Percentiles rank a stretch among this genome's conserved stretches.
Conservation (phyloP, 1,284 basidiomycete genomes). For the Thelephora terrestris region DNA sequence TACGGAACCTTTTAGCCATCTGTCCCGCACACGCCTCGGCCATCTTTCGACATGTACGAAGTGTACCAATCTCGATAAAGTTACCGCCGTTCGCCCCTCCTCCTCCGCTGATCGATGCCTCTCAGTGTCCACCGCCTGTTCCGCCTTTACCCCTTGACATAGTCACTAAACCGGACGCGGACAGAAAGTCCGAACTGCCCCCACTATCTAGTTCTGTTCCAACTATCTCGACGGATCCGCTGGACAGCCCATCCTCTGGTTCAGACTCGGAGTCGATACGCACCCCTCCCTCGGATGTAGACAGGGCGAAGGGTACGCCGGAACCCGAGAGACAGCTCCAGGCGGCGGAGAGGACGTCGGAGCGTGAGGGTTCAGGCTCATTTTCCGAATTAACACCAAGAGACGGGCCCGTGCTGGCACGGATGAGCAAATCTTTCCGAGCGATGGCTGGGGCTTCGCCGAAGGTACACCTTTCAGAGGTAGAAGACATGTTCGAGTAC, state of each 20-base stretch:
- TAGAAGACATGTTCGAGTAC: no score
- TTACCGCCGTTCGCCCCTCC: constrained; percentile 62
- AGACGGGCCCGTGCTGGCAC: no score
- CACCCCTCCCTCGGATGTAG: no score
- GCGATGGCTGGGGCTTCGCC: no score
- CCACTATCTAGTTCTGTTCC: not conserved
- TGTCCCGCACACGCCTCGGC: constrained; percentile 62
- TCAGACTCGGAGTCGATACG: not conserved
- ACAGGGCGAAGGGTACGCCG: not conserved
- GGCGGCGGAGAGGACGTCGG: no score
- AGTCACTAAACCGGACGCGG: not conserved
- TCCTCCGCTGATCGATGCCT: constrained; percentile 41
- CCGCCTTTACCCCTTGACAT: constrained; percentile 25
- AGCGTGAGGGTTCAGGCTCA: no score
- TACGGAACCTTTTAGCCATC: constrained; percentile 35
- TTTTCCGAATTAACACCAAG: no score
- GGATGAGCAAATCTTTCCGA: no score
- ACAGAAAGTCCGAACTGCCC: constrained; percentile 1
- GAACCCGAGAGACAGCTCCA: constrained; percentile 2
- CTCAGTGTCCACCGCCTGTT: constrained; percentile 4
- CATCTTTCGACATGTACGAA: constrained; percentile 55
- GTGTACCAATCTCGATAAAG: constrained; percentile 53
- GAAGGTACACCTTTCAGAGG: no score
- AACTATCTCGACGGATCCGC: not conserved
- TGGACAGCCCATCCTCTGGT: not conserved